Conservation (phyloP, 352 stramenopile species). For the Pythium phragmiticola region DNA sequence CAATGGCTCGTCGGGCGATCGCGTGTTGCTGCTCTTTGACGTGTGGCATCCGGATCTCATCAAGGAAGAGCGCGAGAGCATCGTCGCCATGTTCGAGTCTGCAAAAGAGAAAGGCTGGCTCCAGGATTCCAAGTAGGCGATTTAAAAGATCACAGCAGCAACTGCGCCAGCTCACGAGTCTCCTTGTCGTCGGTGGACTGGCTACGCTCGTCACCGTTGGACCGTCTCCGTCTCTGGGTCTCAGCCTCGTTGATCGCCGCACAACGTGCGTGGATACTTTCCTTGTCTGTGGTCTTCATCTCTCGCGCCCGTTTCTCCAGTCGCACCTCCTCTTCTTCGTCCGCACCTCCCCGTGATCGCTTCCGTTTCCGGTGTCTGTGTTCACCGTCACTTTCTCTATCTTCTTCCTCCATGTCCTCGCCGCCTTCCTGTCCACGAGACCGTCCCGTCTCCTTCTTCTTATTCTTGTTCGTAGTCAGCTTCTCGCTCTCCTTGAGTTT, state of each 20-base stretch:
- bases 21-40: constrained; percentile 88
- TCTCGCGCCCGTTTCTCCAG: neutral
- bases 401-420: constrained; percentile 22
- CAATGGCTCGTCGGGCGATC: constrained; percentile 53
- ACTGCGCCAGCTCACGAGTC: neutral
- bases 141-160: constrained; percentile 9
- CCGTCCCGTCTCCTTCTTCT: constrained; percentile 17
- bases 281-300: neutral
- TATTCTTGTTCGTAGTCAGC: constrained; percentile 9
- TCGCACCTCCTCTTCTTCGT: neutral
- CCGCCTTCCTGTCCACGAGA: constrained; percentile 18
- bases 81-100: constrained; percentile 71
- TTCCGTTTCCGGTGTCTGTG: neutral
- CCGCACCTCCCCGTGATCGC: neutral
- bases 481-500: constrained; percentile 38
- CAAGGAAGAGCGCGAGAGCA: constrained; percentile 50
- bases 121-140: constrained; percentile 43
- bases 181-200: constrained; percentile 1
- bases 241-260: constrained; percentile 34
- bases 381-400: constrained; percentile 9
- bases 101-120: constrained; percentile 78
- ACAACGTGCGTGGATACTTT: constrained; percentile 35
- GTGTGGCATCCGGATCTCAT: constrained; percentile 73
- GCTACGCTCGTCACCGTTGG: neutral
- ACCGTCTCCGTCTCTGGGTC: neutral